Conservation (phyloP, 345 rosid species). For the Combretum micranthum region DNA sequence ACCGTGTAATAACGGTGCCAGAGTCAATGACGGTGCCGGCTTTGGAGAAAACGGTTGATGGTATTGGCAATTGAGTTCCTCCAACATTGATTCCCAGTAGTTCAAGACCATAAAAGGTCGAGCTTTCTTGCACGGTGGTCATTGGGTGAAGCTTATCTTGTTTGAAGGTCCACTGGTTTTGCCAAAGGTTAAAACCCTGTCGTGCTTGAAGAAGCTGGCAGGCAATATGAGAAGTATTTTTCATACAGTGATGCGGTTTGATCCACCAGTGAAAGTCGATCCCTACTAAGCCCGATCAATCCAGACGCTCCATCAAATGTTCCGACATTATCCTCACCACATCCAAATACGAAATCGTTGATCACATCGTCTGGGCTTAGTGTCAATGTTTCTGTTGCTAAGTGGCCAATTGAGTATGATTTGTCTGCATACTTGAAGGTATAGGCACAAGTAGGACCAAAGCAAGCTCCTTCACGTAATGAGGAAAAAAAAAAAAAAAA, state of each 20-base stretch:
- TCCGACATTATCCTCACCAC: slow-evolving; percentile 10
- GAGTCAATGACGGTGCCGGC: not conserved
- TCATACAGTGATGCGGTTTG: slow-evolving; percentile 3
- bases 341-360: slow-evolving; percentile 12
- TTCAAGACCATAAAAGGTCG: slow-evolving; percentile 2
- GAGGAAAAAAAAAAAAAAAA: no score
- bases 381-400: slow-evolving; percentile 13
- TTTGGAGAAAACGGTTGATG: not conserved
- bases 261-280: not conserved
- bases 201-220: slow-evolving; percentile 9
- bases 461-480: no score
- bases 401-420: slow-evolving; percentile 5
- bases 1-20: not conserved
- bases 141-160: not conserved
- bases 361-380: not conserved
- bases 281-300: slow-evolving; percentile 12
- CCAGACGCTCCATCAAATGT: slow-evolving; percentile 6
- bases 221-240: slow-evolving; percentile 20
- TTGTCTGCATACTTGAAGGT: not conserved
- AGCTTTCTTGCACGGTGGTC: not conserved
- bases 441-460: slow-evolving; percentile 3
- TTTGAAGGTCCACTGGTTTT: not conserved
- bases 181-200: slow-evolving; percentile 16
- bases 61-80: not conserved
- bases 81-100: slow-evolving; percentile 5